These are phyloP conservation scores for Hypseocharis bilobata DNA, from an alignment of 441 rosid genomes.

Conservation along the genomic window DNA sequence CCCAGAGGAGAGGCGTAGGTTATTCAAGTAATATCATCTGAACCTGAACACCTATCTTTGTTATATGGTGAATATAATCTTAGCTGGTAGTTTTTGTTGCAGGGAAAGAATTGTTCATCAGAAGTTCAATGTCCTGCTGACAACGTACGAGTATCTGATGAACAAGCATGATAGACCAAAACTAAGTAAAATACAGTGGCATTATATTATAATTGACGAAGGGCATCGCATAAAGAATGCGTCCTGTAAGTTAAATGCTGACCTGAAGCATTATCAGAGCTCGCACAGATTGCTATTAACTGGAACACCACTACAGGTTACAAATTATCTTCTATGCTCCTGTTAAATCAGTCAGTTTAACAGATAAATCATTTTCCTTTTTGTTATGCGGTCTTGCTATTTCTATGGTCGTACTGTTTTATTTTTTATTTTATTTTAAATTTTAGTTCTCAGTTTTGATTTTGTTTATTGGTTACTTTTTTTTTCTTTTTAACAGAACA, in stretches of 20 bases:
- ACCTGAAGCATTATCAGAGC: slow-evolving; percentile 78
- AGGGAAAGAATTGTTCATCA: slow-evolving; percentile 84
- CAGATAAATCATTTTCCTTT: not conserved
- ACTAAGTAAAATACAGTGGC: slow-evolving; percentile 82
- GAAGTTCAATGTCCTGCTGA: slow-evolving; percentile 82
- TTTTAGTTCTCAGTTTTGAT: slow-evolving; percentile 12
- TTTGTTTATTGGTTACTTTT: slow-evolving; percentile 18
- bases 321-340: not conserved
- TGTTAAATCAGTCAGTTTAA: slow-evolving; percentile 7
- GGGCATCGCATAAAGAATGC: slow-evolving; percentile 97
- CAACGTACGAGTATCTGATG: slow-evolving; percentile 92
- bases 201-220: slow-evolving; percentile 86
- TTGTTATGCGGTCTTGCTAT: not conserved
- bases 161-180: slow-evolving; percentile 96
- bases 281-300: slow-evolving; percentile 78
- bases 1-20: slow-evolving; percentile 82
- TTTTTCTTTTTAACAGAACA: slow-evolving; percentile 47
- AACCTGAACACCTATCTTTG: slow-evolving; percentile 13
- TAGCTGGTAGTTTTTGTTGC: slow-evolving; percentile 26
- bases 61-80: slow-evolving; percentile 16
- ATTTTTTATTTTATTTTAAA: not conserved
- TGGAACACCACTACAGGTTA: slow-evolving; percentile 88
- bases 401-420: no score
- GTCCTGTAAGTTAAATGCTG: slow-evolving; percentile 93
- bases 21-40: slow-evolving; percentile 60